phyloP scores from a whole-genome alignment of 2,329 filamentous ascomycete genomes.

The Ophiostoma sp. region DNA sequence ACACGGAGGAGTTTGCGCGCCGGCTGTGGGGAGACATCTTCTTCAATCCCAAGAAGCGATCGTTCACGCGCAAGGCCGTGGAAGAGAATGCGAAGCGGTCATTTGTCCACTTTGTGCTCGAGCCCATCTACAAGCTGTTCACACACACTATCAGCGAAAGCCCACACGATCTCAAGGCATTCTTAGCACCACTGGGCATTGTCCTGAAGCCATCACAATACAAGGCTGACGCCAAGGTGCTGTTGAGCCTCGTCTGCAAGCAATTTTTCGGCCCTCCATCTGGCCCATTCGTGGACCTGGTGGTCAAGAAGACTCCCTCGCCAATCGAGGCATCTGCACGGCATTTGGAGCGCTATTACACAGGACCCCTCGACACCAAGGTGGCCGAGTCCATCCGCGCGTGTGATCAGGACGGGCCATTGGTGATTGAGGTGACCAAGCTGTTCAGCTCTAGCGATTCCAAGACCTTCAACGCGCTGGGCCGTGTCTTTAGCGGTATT shows the following conservation, averaged over 20 bases:
- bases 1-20: constrained; percentile 73
- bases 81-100: constrained; percentile 77
- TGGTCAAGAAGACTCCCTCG: constrained; percentile 82
- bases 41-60: constrained; percentile 84
- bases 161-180: constrained; percentile 74
- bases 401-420: constrained; percentile 82
- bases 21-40: constrained; percentile 95
- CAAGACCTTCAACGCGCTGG: constrained; percentile 84
- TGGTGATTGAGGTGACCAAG: constrained; percentile 90
- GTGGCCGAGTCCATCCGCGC: constrained; percentile 71
- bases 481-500: constrained; percentile 87
- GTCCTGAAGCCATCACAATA: constrained; percentile 86
- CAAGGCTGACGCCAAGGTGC: constrained; percentile 79
- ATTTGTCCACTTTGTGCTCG: constrained; percentile 90
- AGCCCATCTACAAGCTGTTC: constrained; percentile 97
- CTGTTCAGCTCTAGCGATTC: constrained; percentile 86
- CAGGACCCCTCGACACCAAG: constrained; percentile 77
- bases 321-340: constrained; percentile 71
- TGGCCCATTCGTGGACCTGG: constrained; percentile 91
- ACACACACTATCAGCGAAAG: constrained; percentile 90
- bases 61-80: constrained; percentile 80
- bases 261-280: constrained; percentile 85
- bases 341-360: constrained; percentile 83
- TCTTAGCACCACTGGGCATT: constrained; percentile 74
- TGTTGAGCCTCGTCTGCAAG: constrained; percentile 83